These are phyloP conservation scores for Monilinia vaccinii-corymbosi DNA, from an alignment of 2,329 filamentous ascomycete genomes.

Conservation along the genomic window DNA sequence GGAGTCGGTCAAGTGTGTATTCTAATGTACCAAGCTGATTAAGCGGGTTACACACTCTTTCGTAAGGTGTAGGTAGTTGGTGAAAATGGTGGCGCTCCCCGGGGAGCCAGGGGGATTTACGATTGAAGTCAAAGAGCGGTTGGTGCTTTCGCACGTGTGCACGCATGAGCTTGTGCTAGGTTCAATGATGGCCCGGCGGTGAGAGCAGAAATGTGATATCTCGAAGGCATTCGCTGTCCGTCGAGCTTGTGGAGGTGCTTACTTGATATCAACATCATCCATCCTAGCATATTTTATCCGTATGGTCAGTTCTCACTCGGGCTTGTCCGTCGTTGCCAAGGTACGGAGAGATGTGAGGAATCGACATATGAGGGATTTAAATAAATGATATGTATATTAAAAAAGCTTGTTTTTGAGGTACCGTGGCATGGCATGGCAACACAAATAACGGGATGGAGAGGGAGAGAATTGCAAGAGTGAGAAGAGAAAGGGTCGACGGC, in stretches of 20 bases:
- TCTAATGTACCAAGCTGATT: neutral
- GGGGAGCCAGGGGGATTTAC: neutral
- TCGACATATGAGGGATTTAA: constrained; percentile 4
- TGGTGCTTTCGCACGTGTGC: neutral
- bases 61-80: neutral
- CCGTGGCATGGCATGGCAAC: neutral
- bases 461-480: neutral
- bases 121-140: neutral
- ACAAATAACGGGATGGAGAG: neutral
- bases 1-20: neutral
- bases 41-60: neutral
- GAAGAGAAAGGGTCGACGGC: neutral
- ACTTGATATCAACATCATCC: neutral
- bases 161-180: neutral
- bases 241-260: neutral
- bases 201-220: neutral
- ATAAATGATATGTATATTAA: neutral
- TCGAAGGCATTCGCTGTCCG: neutral
- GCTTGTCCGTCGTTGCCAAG: neutral
- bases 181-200: neutral
- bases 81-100: neutral
- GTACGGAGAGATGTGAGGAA: neutral
- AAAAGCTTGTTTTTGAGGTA: constrained; percentile 2
- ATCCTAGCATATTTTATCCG: neutral
- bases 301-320: neutral